A percentile compares a stretch with the other conserved stretches of the same genome.
Evolutionary conservation across 768 basidiomycete species (phyloP).

Genomic region (Tephrocybe sp.): DNA sequence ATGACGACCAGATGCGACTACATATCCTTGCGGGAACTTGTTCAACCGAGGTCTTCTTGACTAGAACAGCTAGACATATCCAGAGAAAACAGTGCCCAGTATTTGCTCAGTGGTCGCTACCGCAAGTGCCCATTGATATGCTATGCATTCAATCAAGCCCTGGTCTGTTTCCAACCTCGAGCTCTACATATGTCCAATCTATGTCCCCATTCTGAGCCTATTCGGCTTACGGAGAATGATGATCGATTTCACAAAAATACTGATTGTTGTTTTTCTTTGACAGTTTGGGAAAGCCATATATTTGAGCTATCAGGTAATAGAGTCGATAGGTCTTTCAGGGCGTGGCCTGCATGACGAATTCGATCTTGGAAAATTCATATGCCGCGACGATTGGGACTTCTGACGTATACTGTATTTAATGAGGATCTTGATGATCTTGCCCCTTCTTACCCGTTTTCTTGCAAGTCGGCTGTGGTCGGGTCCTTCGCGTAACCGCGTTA

Average conservation of each 20-base stretch:
- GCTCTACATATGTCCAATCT: too few species aligned
- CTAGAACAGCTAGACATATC: background rate
- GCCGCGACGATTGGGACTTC: background rate
- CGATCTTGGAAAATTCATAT: background rate
- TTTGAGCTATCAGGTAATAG: background rate
- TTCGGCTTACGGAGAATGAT: background rate
- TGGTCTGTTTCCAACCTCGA: background rate
- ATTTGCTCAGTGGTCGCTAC: background rate
- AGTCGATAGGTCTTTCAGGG: background rate
- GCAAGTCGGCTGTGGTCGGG: background rate
- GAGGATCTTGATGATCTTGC: conserved; percentile 4
- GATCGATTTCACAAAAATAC: background rate
- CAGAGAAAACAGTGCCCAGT: too few species aligned
- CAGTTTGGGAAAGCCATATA: background rate
- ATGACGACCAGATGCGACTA: too few species aligned
- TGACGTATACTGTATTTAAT: conserved; percentile 2
- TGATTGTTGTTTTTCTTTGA: background rate
- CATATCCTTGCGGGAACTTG: background rate
- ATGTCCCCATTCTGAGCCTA: background rate
- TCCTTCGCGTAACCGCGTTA: conserved; percentile 6
- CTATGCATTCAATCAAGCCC: background rate
- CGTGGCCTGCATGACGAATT: background rate
- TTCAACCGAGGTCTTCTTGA: conserved; percentile 1
- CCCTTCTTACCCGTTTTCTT: background rate
- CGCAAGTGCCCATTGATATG: background rate